Conservation (phyloP, 768 basidiomycete genomes). For the Albatrellus ellisii region DNA sequence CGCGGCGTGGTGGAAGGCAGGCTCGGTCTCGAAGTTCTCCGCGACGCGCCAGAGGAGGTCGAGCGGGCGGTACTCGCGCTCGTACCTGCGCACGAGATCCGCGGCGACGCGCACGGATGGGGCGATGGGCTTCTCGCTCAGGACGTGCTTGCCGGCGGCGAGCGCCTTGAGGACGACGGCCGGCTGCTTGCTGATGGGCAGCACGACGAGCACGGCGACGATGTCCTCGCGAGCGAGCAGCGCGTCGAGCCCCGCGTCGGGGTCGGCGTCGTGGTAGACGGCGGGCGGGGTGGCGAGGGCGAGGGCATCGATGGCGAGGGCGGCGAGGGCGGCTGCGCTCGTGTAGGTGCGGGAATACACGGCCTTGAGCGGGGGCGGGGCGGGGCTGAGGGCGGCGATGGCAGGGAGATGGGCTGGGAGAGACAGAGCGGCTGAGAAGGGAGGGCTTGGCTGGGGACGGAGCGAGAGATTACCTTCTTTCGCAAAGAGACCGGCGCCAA, state of each 20-base stretch:
- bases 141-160: conserved; percentile 73
- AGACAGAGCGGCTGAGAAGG: conserved; percentile 1
- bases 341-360: conserved; percentile 71
- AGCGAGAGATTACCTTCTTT: conserved; percentile 41
- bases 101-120: conserved; percentile 52
- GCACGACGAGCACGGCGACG: conserved; percentile 54
- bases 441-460: conserved; percentile 1
- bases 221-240: conserved; percentile 62
- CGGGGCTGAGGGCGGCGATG: conserved; percentile 37
- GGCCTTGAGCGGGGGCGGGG: conserved; percentile 41
- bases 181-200: conserved; percentile 72
- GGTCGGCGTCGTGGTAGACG: conserved; percentile 42
- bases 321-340: conserved; percentile 40
- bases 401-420: conserved; percentile 67
- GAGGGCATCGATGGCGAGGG: conserved; percentile 28
- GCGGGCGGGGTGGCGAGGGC: conserved; percentile 28
- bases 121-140: conserved; percentile 83
- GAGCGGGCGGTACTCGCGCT: conserved; percentile 47
- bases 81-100: conserved; percentile 53
- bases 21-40: conserved; percentile 65
- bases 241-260: conserved; percentile 35
- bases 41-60: conserved; percentile 72
- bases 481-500: conserved; percentile 74
- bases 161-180: conserved; percentile 47
- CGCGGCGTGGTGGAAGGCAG: conserved; percentile 36